phyloP scores from a whole-genome alignment of 2,329 filamentous ascomycete species.

The Ophiostoma sp. region DNA sequence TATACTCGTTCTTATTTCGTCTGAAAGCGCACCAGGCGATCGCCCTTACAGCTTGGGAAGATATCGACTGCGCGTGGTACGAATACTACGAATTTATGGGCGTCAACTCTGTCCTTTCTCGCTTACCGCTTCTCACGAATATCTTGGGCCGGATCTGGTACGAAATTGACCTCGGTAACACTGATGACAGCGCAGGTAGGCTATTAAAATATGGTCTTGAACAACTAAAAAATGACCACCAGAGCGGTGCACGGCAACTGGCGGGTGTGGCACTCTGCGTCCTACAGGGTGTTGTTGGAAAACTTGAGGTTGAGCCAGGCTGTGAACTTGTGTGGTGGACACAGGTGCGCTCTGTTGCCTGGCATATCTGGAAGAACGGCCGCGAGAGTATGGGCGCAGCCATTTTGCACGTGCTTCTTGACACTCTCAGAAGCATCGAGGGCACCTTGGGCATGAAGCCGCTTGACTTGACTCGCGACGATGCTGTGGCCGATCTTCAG shows the following conservation, averaged over 20 bases:
- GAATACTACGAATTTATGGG: constrained; percentile 45
- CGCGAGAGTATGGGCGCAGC: constrained; percentile 66
- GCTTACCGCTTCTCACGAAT: not conserved
- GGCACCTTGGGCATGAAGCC: constrained; percentile 24
- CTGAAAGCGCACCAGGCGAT: constrained; percentile 47
- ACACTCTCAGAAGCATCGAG: constrained; percentile 46
- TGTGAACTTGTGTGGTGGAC: constrained; percentile 53
- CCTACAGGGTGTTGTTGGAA: constrained; percentile 48
- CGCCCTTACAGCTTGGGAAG: constrained; percentile 59
- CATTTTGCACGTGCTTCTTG: constrained; percentile 53
- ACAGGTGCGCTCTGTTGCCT: constrained; percentile 55
- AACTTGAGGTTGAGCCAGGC: constrained; percentile 34
- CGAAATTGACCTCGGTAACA: constrained; percentile 50
- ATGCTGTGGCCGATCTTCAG: constrained; percentile 28
- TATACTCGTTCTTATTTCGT: constrained; percentile 62
- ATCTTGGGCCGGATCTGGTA: constrained; percentile 58
- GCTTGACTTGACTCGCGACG: not conserved
- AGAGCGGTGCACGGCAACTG: constrained; percentile 60
- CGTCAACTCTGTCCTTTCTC: not conserved
- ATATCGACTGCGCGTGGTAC: constrained; percentile 59
- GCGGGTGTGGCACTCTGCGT: constrained; percentile 53
- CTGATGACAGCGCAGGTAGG: constrained; percentile 41
- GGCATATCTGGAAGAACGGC: constrained; percentile 66
- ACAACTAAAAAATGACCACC: constrained; percentile 54
- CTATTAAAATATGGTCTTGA: constrained; percentile 50